Conservation (phyloP, 2,329 filamentous ascomycete species). For the Penicillium capsulatum region DNA sequence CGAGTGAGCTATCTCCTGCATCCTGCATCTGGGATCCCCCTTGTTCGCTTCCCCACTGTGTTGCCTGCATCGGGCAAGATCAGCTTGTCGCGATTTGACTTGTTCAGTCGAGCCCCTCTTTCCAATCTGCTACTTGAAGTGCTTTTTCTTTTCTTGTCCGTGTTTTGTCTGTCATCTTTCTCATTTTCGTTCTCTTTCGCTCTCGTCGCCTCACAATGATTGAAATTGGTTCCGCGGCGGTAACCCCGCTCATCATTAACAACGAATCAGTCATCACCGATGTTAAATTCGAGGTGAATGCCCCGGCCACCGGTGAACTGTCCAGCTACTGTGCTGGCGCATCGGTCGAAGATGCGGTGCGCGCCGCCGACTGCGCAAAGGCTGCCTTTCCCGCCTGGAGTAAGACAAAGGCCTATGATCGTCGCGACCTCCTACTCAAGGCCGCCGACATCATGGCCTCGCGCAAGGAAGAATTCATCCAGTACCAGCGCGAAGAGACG, state of each 20-base stretch:
- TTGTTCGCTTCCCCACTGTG: background rate
- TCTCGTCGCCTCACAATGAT: constrained; percentile 9
- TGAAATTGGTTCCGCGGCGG: constrained; percentile 13
- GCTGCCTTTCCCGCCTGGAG: constrained; percentile 67
- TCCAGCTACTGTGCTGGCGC: constrained; percentile 55
- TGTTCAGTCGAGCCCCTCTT: constrained; percentile 7
- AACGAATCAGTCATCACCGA: constrained; percentile 41
- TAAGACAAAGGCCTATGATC: constrained; percentile 55
- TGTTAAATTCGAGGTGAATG: constrained; percentile 49
- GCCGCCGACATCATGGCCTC: constrained; percentile 45
- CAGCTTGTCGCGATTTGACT: constrained; percentile 4
- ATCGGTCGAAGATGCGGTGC: constrained; percentile 52
- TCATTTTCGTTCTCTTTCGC: background rate
- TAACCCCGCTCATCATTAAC: constrained; percentile 43
- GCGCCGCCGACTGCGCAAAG: constrained; percentile 59
- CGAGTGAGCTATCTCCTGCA: background rate
- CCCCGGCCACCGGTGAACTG: constrained; percentile 52
- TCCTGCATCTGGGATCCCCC: background rate
- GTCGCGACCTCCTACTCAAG: constrained; percentile 61
- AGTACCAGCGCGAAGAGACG: constrained; percentile 59
- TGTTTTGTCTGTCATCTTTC: background rate
- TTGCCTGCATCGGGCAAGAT: constrained; percentile 7
- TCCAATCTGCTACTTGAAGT: background rate
- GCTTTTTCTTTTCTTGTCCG: background rate
- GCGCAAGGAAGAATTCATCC: constrained; percentile 57